phyloP scores from a whole-genome alignment of 495 filamentous ascomycete species.

The Hamigera avellanea region DNA sequence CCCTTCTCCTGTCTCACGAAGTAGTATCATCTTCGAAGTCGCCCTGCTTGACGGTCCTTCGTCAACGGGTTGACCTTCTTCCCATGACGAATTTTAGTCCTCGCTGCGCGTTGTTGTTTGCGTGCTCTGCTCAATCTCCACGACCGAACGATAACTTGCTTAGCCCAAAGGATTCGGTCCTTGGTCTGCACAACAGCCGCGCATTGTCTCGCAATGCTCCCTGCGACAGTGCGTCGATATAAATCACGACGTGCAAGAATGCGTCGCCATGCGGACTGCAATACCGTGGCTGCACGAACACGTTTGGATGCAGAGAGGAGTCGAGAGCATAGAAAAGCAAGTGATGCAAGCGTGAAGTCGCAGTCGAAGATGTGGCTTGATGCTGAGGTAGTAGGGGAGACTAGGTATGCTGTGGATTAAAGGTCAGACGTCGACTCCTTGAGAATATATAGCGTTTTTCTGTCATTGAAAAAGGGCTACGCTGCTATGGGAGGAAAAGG shows the following conservation, averaged over 20 bases:
- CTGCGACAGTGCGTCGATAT: constrained; percentile 26
- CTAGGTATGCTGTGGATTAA: constrained; percentile 17
- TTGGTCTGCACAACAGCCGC: constrained; percentile 31
- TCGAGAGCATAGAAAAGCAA: constrained; percentile 53
- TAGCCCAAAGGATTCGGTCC: constrained; percentile 37
- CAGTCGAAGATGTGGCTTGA: constrained; percentile 26
- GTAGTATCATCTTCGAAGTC: too few relatives aligned
- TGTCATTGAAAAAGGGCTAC: neutral
- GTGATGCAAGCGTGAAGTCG: constrained; percentile 41
- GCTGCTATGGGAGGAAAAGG: neutral
- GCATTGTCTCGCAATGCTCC: constrained; percentile 33
- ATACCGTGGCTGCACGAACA: constrained; percentile 28
- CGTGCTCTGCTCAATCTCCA: constrained; percentile 24
- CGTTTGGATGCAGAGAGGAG: constrained; percentile 40
- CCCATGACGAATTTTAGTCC: neutral
- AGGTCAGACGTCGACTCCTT: neutral
- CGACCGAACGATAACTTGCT: constrained; percentile 32
- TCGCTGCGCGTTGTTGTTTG: constrained; percentile 4
- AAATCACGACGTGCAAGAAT: constrained; percentile 13
- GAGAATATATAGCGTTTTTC: neutral
- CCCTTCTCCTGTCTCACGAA: too few relatives aligned
- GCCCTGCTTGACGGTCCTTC: neutral
- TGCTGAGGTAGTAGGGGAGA: constrained; percentile 21
- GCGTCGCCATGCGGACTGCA: constrained; percentile 35
- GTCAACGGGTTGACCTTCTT: neutral